Evolutionary conservation across 257 asterid genomes (phyloP).

Genomic region (Dorcoceras hygrometricum): DNA sequence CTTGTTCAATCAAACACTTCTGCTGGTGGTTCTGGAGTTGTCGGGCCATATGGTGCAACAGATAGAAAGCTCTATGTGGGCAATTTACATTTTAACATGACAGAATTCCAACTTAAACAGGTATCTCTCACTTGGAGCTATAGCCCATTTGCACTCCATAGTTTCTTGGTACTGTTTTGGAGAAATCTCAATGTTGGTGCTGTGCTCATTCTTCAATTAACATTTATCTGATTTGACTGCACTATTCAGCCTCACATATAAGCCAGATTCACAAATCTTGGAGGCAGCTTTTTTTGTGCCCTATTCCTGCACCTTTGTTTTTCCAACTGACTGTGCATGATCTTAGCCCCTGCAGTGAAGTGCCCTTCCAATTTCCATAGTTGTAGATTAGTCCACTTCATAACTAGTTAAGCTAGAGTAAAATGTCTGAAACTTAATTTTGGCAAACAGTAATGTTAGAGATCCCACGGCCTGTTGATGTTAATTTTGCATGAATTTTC

Average conservation of each 20-base stretch:
- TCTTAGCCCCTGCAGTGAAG: not conserved
- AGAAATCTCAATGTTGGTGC: conserved; percentile 1
- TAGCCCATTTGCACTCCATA: conserved; percentile 13
- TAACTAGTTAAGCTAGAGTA: not conserved
- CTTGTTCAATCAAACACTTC: conserved; percentile 87
- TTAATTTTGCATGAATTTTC: not conserved
- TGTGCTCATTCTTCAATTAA: not conserved
- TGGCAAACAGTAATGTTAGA: not conserved
- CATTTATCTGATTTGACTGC: not conserved
- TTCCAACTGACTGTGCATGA: not conserved
- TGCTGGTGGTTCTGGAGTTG: conserved; percentile 65
- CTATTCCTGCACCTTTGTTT: not conserved
- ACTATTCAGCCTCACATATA: not conserved
- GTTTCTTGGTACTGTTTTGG: not conserved
- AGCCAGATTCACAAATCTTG: no score
- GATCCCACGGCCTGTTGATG: not conserved
- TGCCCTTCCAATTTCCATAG: not conserved
- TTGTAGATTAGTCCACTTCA: not conserved
- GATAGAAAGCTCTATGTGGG: conserved; percentile 94
- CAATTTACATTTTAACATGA: conserved; percentile 92
- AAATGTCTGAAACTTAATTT: not conserved
- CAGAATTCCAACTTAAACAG: conserved; percentile 92
- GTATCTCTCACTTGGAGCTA: conserved; percentile 31
- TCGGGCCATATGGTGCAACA: conserved; percentile 89
- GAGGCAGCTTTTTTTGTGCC: not conserved